Evolutionary conservation across 345 rosid genomes (phyloP), one percentile per base, ranked within the genome.

Genomic region (Tarenaya hassleriana): DNA sequence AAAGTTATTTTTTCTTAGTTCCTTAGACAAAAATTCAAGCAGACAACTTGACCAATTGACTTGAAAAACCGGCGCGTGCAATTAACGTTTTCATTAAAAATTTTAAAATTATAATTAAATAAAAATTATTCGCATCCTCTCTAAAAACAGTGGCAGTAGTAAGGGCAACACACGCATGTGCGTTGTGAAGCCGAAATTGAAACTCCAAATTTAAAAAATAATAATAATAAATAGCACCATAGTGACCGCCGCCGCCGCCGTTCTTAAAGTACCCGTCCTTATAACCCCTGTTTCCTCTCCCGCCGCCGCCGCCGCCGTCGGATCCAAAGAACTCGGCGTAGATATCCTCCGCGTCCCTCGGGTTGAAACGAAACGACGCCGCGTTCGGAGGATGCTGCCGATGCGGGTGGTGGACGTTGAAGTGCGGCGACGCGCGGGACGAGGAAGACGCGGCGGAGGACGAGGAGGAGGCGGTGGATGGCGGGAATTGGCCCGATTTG

Each of bases 281-380:
- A 12, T 50, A 60, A 32, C 63, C 43, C 18, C 70, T 62, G 52
- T 42, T 66, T 34, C 73, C 75, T 59, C 76, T 70, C 49, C 62
- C 67, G 3, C 62, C 55, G 14, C 58, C 66, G 4, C 69, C 66
- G 15, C 70, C 72, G 0, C 47, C 34, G 58, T 78, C 90, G 58
- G 77, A 66, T 63, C 89, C 91, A 59, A 86, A 91, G 16, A 86
- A 9, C 75, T 86, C 98, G 44, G 79, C 95, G 0, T 77, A 86
- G 7, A 84, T 87, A 66, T 84, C 94, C 41, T 84, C 94, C 14
- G 96, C 88, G 13, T 82, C 64, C 61, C 94, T 66, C 12, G 83
- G 94, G 12, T 77, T 78, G 43, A 81, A 84, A 49, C 80, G 68
- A 20, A 77, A 82, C 29, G 89, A 62, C 37, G 72, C 33, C 1